Evolutionary conservation across 2,329 filamentous ascomycete species (phyloP).

Genomic region (Juglanconis juglandina): DNA sequence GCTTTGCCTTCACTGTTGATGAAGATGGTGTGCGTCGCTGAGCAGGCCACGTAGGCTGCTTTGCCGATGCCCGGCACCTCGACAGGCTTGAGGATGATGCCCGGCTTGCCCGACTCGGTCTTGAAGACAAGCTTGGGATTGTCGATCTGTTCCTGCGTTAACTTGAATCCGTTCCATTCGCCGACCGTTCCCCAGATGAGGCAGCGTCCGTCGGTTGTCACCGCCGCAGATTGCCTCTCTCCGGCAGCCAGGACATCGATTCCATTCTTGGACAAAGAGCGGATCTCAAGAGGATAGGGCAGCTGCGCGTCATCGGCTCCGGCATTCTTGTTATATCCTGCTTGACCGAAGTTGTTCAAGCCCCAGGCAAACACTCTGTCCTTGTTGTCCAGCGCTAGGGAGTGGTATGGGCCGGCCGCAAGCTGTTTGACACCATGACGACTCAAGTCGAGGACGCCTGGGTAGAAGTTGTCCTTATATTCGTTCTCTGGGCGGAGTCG

Average conservation of each 20-base stretch:
- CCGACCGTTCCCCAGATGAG: slow-evolving; percentile 38
- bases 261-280: slow-evolving; percentile 47
- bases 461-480: slow-evolving; percentile 19
- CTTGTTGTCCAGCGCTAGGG: slow-evolving; percentile 58
- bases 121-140: slow-evolving; percentile 45
- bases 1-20: slow-evolving; percentile 57
- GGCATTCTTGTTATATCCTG: slow-evolving; percentile 48
- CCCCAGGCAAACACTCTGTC: slow-evolving; percentile 65
- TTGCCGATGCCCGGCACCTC: slow-evolving; percentile 50
- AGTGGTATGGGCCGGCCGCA: slow-evolving; percentile 59
- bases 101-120: slow-evolving; percentile 53
- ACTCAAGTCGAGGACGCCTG: slow-evolving; percentile 13
- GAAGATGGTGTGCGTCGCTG: slow-evolving; percentile 61
- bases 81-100: slow-evolving; percentile 60
- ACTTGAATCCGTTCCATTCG: slow-evolving; percentile 42
- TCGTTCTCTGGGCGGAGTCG: slow-evolving; percentile 19
- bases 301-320: slow-evolving; percentile 58
- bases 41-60: slow-evolving; percentile 44
- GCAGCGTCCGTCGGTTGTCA: slow-evolving; percentile 31
- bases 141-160: slow-evolving; percentile 42
- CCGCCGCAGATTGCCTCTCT: slow-evolving; percentile 55
- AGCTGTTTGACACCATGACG: slow-evolving; percentile 47
- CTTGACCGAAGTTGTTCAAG: slow-evolving; percentile 63
- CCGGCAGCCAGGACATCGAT: slow-evolving; percentile 56
- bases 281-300: slow-evolving; percentile 51